phyloP scores from a whole-genome alignment of 257 asterid species.

The Rhazya stricta region DNA sequence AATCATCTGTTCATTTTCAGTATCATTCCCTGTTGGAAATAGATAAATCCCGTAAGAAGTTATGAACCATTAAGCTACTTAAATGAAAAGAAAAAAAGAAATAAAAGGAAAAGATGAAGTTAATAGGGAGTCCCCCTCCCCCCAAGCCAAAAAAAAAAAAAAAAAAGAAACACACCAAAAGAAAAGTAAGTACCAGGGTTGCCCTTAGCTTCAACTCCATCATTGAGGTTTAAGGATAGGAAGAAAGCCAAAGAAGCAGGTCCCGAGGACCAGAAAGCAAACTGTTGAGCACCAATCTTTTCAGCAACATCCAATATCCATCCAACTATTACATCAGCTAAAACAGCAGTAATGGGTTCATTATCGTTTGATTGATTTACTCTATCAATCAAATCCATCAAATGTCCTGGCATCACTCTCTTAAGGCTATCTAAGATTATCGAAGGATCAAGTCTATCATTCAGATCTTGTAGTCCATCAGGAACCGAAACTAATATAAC shows the following conservation, averaged over 20 bases:
- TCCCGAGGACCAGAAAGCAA: constrained; percentile 43
- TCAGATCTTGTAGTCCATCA: constrained; percentile 18
- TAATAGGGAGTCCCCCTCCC: no score
- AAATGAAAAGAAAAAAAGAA: neutral
- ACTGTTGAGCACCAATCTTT: constrained; percentile 40
- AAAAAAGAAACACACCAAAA: neutral
- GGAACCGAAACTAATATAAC: constrained; percentile 25
- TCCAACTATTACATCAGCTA: constrained; percentile 36
- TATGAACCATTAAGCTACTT: constrained; percentile 27
- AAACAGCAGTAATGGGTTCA: constrained; percentile 32
- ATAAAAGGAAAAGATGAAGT: no score
- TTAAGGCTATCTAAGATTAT: no score
- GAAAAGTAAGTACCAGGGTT: constrained; percentile 30
- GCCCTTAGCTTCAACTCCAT: constrained; percentile 26
- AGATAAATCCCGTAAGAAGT: neutral
- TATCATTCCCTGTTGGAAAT: neutral
- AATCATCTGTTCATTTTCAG: neutral
- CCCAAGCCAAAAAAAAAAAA: neutral
- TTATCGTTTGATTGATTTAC: constrained; percentile 11
- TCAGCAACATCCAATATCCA: constrained; percentile 37
- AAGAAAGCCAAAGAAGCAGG: constrained; percentile 49
- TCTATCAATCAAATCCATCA: constrained; percentile 18
- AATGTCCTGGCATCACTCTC: constrained; percentile 14
- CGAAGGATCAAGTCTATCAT: constrained; percentile 17
- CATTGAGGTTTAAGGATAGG: constrained; percentile 31